These are phyloP conservation scores for Aspergillus versicolor DNA, from an alignment of 2,329 filamentous ascomycete genomes.

Conservation along the genomic window DNA sequence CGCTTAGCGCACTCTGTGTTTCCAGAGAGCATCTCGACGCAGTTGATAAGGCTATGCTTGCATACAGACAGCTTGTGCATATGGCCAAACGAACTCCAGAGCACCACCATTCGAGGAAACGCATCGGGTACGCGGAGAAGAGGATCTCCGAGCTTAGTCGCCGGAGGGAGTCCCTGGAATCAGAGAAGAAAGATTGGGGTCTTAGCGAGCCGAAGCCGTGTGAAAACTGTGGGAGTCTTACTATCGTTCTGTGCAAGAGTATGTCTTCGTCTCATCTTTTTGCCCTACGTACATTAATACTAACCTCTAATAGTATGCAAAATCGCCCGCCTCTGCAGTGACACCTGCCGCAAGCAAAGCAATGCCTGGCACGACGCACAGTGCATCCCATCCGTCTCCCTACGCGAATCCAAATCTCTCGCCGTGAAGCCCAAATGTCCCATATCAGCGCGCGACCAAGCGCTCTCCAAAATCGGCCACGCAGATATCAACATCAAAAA, in stretches of 20 bases:
- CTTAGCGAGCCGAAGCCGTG: slow-evolving; percentile 25
- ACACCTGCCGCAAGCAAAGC: slow-evolving; percentile 23
- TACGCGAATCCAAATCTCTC: slow-evolving; percentile 32
- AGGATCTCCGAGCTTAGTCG: slow-evolving; percentile 27
- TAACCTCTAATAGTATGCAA: slow-evolving; percentile 24
- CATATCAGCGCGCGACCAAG: slow-evolving; percentile 23
- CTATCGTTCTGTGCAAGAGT: slow-evolving; percentile 28
- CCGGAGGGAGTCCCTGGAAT: slow-evolving; percentile 24
- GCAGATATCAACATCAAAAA: slow-evolving; percentile 2
- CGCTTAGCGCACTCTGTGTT: slow-evolving; percentile 30
- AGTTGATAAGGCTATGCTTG: slow-evolving; percentile 29
- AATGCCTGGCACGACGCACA: slow-evolving; percentile 16
- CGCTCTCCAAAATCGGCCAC: slow-evolving; percentile 25
- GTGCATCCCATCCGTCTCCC: slow-evolving; percentile 31
- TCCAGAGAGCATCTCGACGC: slow-evolving; percentile 29
- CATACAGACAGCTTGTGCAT: slow-evolving; percentile 28
- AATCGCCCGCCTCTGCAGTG: slow-evolving; percentile 30
- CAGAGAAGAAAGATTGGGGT: slow-evolving; percentile 28
- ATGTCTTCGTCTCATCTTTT: slow-evolving; percentile 7
- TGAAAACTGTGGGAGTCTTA: slow-evolving; percentile 21
- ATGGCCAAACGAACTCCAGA: slow-evolving; percentile 25
- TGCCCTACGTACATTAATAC: no score
- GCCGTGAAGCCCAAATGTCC: slow-evolving; percentile 28
- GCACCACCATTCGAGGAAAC: slow-evolving; percentile 25
- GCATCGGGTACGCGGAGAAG: slow-evolving; percentile 28